Conservation (phyloP, 805 yeast genomes). For the Tetrapisispora pingtungensis region DNA sequence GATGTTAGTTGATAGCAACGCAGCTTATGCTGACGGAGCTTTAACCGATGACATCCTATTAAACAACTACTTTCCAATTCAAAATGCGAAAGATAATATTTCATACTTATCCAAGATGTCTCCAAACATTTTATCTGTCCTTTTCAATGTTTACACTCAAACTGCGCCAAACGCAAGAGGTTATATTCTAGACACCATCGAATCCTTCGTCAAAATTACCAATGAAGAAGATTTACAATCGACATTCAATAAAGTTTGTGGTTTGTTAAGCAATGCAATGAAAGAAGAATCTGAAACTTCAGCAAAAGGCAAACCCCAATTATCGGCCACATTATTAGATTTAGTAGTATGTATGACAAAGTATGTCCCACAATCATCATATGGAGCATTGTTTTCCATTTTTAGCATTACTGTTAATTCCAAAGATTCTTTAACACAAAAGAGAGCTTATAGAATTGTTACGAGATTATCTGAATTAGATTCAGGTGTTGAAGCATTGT, state of each 20-base stretch:
- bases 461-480: slow-evolving; percentile 62
- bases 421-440: slow-evolving; percentile 64
- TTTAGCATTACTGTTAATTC: slow-evolving; percentile 57
- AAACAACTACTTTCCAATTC: slow-evolving; percentile 50
- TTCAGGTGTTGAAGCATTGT: slow-evolving; percentile 46
- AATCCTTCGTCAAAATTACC: slow-evolving; percentile 64
- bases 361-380: slow-evolving; percentile 61
- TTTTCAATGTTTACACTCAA: slow-evolving; percentile 88
- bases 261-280: slow-evolving; percentile 62
- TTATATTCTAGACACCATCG: slow-evolving; percentile 77
- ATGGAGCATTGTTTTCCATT: slow-evolving; percentile 67
- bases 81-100: slow-evolving; percentile 46
- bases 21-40: slow-evolving; percentile 46
- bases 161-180: slow-evolving; percentile 78
- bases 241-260: slow-evolving; percentile 81
- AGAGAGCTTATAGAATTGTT: slow-evolving; percentile 77
- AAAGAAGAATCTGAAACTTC: slow-evolving; percentile 38
- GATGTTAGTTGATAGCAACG: slow-evolving; percentile 65
- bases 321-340: slow-evolving; percentile 83
- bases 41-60: slow-evolving; percentile 45
- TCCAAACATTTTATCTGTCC: slow-evolving; percentile 69
- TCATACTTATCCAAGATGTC: slow-evolving; percentile 57
- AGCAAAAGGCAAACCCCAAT: slow-evolving; percentile 31
- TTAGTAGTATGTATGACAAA: slow-evolving; percentile 78
- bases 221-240: slow-evolving; percentile 53